phyloP scores from a whole-genome alignment of 169 alveolate species.

The Eimeria falciformis region DNA sequence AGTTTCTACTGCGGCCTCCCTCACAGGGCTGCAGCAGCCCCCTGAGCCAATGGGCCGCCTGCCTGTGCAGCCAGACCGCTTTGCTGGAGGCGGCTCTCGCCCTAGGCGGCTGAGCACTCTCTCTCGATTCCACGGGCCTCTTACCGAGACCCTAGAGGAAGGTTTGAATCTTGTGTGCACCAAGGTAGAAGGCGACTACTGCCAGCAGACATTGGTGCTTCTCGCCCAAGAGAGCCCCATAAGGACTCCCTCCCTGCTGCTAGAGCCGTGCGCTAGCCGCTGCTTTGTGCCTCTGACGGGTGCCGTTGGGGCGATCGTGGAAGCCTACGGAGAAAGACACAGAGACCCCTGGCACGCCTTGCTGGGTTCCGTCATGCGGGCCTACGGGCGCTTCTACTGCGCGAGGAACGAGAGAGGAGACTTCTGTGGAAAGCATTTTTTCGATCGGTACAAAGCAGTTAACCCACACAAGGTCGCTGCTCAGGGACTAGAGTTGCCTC shows the following conservation, averaged over 20 bases:
- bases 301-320: constrained; percentile 80
- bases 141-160: constrained; percentile 81
- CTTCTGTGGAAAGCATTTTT: constrained; percentile 81
- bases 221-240: constrained; percentile 82
- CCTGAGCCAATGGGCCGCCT: neutral
- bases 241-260: constrained; percentile 78
- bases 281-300: constrained; percentile 83
- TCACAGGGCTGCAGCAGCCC: constrained; percentile 38
- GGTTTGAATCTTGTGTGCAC: constrained; percentile 81
- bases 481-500: constrained; percentile 69
- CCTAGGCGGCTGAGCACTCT: constrained; percentile 68
- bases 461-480: constrained; percentile 69
- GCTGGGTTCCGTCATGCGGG: constrained; percentile 81
- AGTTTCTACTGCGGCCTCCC: constrained; percentile 24
- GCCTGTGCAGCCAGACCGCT: neutral
- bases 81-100: neutral
- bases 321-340: constrained; percentile 79
- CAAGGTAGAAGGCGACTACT: constrained; percentile 77
- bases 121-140: constrained; percentile 77
- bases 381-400: constrained; percentile 83
- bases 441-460: constrained; percentile 70
- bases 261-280: constrained; percentile 83
- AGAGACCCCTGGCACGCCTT: constrained; percentile 81
- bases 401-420: constrained; percentile 78
- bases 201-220: constrained; percentile 83